These are phyloP conservation scores for Naganishia vishniacii DNA, from an alignment of 768 basidiomycete genomes.

Conservation along the genomic window DNA sequence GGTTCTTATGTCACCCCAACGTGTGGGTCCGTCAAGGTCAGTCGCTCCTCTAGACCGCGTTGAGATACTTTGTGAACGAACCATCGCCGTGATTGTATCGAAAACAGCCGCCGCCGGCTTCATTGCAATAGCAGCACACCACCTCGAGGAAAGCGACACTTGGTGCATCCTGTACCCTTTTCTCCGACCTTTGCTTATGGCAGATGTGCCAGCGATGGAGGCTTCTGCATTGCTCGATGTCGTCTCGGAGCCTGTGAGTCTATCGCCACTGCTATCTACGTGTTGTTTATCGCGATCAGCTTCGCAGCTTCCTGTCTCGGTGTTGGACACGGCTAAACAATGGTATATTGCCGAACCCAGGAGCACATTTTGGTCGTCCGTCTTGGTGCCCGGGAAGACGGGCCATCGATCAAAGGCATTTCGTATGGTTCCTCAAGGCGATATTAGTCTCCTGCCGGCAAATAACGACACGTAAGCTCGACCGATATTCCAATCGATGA, in stretches of 20 bases:
- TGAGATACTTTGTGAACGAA: no score
- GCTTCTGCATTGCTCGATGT: slow-evolving; percentile 68
- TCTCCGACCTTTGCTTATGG: slow-evolving; percentile 74
- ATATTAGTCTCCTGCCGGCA: neutral
- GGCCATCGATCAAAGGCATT: slow-evolving; percentile 15
- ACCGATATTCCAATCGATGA: neutral
- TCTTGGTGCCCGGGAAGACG: neutral
- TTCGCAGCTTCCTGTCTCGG: neutral
- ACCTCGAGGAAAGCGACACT: slow-evolving; percentile 77
- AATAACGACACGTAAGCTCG: slow-evolving; percentile 61
- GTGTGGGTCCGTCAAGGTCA: slow-evolving; percentile 86
- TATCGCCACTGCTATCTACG: neutral
- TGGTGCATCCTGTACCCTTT: slow-evolving; percentile 98
- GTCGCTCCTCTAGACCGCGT: slow-evolving; percentile 14
- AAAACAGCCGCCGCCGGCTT: slow-evolving; percentile 73
- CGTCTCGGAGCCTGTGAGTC: slow-evolving; percentile 70
- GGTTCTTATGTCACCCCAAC: slow-evolving; percentile 92
- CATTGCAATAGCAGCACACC: slow-evolving; percentile 75
- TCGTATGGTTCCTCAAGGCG: slow-evolving; percentile 1
- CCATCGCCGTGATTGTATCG: no score
- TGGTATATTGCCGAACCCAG: slow-evolving; percentile 16
- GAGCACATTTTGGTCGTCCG: slow-evolving; percentile 20
- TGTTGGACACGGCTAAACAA: slow-evolving; percentile 20
- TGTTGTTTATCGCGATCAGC: no score
- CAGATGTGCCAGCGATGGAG: slow-evolving; percentile 69